These are phyloP conservation scores for Fraxinus anomala DNA, from an alignment of 257 asterid genomes.

Conservation along the genomic window DNA sequence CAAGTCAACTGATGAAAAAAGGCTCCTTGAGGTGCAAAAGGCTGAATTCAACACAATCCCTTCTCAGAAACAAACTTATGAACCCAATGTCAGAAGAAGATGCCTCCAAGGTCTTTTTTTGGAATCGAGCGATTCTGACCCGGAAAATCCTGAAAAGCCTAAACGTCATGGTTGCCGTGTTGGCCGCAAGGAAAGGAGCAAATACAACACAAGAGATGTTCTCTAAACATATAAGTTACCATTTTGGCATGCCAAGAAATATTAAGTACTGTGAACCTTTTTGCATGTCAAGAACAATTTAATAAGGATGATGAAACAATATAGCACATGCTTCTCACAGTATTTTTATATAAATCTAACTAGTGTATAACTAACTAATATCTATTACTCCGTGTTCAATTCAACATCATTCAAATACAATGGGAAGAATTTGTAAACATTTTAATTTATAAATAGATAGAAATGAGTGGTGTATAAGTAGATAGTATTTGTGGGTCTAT, in stretches of 20 bases:
- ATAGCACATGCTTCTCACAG: neutral
- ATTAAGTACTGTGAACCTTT: slow-evolving; percentile 9
- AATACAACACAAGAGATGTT: slow-evolving; percentile 33
- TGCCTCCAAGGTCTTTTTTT: slow-evolving; percentile 69
- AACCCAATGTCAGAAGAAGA: slow-evolving; percentile 74
- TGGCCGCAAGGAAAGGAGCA: slow-evolving; percentile 39
- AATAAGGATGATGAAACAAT: slow-evolving; percentile 12
- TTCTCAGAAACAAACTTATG: slow-evolving; percentile 45
- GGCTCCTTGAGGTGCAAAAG: slow-evolving; percentile 37
- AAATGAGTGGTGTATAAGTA: no score
- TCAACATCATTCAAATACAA: slow-evolving; percentile 13
- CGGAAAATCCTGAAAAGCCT: slow-evolving; percentile 57
- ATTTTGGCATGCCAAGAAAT: neutral
- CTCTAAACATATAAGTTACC: slow-evolving; percentile 27
- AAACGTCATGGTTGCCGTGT: slow-evolving; percentile 79
- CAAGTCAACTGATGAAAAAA: slow-evolving; percentile 27
- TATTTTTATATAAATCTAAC: neutral
- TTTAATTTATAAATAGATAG: no score
- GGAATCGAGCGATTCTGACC: slow-evolving; percentile 78
- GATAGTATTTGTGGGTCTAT: no score
- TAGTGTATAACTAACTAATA: slow-evolving; percentile 7
- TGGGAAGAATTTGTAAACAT: no score
- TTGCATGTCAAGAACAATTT: slow-evolving; percentile 19
- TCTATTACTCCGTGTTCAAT: neutral
- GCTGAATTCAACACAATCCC: slow-evolving; percentile 46